These are phyloP conservation scores for Alloascoidea hylecoeti DNA, from an alignment of 805 yeast species.

Conservation along the genomic window DNA sequence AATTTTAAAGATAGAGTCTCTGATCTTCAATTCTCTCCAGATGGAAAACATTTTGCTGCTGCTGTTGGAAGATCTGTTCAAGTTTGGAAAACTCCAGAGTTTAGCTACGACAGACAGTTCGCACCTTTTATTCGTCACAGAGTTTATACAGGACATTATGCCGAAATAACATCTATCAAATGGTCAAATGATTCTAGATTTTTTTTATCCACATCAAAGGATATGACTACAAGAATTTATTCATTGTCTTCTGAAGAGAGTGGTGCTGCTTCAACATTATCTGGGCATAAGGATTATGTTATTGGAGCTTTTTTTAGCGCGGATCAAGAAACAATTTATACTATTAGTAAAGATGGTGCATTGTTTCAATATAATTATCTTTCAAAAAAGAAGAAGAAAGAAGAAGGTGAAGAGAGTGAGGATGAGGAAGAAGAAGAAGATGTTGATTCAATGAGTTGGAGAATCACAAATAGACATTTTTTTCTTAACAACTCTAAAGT, in stretches of 20 bases:
- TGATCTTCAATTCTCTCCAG: conserved; percentile 75
- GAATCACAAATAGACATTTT: conserved; percentile 64
- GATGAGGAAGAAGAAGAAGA: neutral
- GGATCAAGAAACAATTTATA: conserved; percentile 83
- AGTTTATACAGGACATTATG: conserved; percentile 86
- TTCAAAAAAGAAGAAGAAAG: conserved; percentile 20
- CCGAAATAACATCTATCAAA: conserved; percentile 59
- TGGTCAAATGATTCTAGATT: conserved; percentile 93
- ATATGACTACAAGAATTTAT: conserved; percentile 76
- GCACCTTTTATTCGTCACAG: conserved; percentile 91
- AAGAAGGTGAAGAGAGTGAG: too few relatives aligned
- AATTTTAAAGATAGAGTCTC: conserved; percentile 72
- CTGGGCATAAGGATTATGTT: conserved; percentile 89
- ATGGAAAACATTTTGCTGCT: conserved; percentile 77
- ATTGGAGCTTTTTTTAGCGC: conserved; percentile 75
- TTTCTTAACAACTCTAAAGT: conserved; percentile 60
- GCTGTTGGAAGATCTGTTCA: conserved; percentile 76
- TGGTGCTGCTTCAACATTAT: conserved; percentile 69
- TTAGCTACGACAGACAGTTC: conserved; percentile 76
- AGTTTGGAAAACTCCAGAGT: conserved; percentile 85
- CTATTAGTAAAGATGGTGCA: conserved; percentile 92
- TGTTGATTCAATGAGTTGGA: conserved; percentile 41
- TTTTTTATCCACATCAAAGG: conserved; percentile 75
- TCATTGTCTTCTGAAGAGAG: conserved; percentile 60
- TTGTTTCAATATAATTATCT: conserved; percentile 17